Conservation (phyloP, 768 basidiomycete species). For the Phlegmacium glaucopus region DNA sequence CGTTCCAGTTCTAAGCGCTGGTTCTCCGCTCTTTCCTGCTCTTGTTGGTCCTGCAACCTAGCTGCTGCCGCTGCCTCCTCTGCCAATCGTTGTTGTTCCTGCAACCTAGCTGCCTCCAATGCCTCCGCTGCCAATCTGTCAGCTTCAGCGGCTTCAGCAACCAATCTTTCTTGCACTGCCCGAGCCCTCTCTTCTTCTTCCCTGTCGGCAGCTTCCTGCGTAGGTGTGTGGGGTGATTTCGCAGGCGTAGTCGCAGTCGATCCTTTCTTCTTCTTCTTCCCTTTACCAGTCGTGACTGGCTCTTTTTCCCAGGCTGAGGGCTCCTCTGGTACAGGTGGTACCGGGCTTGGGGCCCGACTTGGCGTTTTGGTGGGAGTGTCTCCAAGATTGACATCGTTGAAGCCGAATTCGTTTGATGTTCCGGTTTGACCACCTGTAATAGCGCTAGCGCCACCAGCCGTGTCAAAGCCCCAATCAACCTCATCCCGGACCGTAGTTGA, state of each 20-base stretch:
- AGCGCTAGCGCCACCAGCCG: too few species aligned
- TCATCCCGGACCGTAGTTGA: too few species aligned
- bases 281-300: background rate
- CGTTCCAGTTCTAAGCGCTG: too few species aligned
- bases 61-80: conserved; percentile 8
- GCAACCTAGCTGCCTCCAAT: background rate
- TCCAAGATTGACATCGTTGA: too few species aligned
- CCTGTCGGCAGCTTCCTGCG: background rate
- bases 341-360: too few species aligned
- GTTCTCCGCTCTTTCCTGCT: conserved; percentile 10
- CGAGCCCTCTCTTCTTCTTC: conserved; percentile 11
- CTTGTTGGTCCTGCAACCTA: background rate
- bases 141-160: conserved; percentile 9
- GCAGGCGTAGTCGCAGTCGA: background rate
- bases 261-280: background rate
- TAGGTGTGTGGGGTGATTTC: too few species aligned
- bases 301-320: too few species aligned
- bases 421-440: too few species aligned
- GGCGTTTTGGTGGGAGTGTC: too few species aligned
- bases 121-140: conserved; percentile 11
- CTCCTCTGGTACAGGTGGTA: too few species aligned
- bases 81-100: conserved; percentile 1
- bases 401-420: too few species aligned
- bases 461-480: too few species aligned
- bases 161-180: conserved; percentile 4